Evolutionary conservation across 2,329 filamentous ascomycete species (phyloP), one percentile per base, ranked within the genome.

Genomic region (Ascochyta pisi): DNA sequence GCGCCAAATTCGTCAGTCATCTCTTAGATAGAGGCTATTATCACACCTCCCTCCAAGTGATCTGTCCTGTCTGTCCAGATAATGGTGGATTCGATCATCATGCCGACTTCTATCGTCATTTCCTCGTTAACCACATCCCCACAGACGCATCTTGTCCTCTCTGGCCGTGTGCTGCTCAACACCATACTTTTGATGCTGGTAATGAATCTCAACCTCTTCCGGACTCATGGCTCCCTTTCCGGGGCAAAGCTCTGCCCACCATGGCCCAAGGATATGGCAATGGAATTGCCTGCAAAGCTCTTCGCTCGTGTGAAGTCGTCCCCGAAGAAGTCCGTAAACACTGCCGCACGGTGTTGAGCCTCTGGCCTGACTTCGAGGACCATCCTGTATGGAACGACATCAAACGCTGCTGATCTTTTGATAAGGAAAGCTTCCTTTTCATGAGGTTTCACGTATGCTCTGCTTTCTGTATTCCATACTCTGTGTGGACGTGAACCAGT

Each of bases 11-110:
- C 29, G 35, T 29, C 3, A 29, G 41, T 10, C 12, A 46, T 9
- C 37, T 59, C 0, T n/a, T 12, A 4, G 29, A 19, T n/a, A 46
- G 58, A 39, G 61, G 63, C 4, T 62, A 65, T 22, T 41, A 62
- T 9, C 26, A 19, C 19, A 15, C 27, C 3, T 46, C 35, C 7
- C 27, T 37, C 1, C 22, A 52, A 1, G 42, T 63, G 10, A 27
- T 58, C 1, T 62, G 58, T 15, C 61, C 58, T 1, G 12, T 63
- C 4, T 62, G 60, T 40, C 47, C 47, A 33, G 6, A 43, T 1
- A 12, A 13, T 8, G 23, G 2, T 6, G 26, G n/a, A 4, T 62
- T 62, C 10, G 3, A 35, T 2, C 26, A 31, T 5, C 54, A 58
- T 16, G 27, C 1, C 2, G 48, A 43, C 0, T 64, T 59, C 33